Evolutionary conservation across 2,329 filamentous ascomycete species (phyloP).

Genomic region (Fusarium sp.): DNA sequence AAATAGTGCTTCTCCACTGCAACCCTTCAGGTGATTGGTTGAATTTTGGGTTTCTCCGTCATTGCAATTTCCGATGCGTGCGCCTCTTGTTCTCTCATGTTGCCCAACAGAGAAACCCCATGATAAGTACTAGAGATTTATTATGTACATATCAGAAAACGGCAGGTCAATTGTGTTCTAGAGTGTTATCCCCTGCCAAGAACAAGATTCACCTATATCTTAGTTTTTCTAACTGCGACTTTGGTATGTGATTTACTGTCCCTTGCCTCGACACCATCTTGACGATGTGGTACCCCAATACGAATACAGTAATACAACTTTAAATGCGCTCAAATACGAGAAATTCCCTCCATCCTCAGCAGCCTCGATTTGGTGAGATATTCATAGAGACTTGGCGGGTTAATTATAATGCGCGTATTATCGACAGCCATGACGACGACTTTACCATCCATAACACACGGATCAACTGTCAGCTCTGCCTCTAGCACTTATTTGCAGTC

Average conservation of each 20-base stretch:
- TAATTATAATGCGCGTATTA: slow-evolving; percentile 3
- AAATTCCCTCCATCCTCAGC: not conserved
- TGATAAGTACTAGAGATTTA: slow-evolving; percentile 7
- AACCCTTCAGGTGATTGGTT: slow-evolving; percentile 13
- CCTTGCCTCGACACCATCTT: not conserved
- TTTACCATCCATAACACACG: slow-evolving; percentile 4
- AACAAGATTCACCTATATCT: not conserved
- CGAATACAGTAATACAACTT: slow-evolving; percentile 7
- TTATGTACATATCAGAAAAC: slow-evolving; percentile 15
- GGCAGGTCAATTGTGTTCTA: slow-evolving; percentile 10
- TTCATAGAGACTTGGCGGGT: not conserved
- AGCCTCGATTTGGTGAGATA: not conserved
- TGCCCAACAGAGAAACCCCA: not conserved
- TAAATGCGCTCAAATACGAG: slow-evolving; percentile 16
- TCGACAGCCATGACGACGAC: slow-evolving; percentile 19
- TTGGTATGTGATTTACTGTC: not conserved
- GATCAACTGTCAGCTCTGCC: not conserved
- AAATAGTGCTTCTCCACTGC: not conserved
- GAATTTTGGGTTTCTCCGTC: slow-evolving; percentile 26
- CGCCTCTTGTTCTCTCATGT: not conserved
- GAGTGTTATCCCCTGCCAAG: slow-evolving; percentile 12
- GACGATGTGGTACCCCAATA: not conserved
- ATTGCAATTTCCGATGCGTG: slow-evolving; percentile 37
- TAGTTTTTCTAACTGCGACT: not conserved
- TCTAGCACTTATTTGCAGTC: not conserved